Evolutionary conservation across 1,284 basidiomycete species (phyloP).

Genomic region (Ceratobasidium sp.): DNA sequence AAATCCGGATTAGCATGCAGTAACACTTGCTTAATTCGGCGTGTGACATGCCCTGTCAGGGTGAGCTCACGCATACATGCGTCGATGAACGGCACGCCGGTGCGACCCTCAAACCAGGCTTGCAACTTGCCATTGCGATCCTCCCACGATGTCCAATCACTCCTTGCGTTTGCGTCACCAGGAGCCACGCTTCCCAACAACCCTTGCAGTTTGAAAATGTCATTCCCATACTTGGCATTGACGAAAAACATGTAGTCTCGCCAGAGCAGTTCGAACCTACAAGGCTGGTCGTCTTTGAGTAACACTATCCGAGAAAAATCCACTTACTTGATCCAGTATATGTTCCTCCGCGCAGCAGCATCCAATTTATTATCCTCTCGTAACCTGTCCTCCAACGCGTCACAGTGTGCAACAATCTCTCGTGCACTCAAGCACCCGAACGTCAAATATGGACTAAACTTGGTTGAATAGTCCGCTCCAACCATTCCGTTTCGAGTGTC

Average conservation of each 20-base stretch:
- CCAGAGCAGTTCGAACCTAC: conserved; percentile 61
- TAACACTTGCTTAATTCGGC: conserved; percentile 17
- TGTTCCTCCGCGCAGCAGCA: conserved; percentile 51
- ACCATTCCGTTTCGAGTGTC: conserved; percentile 61
- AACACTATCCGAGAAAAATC: not conserved
- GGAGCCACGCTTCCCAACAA: conserved; percentile 42
- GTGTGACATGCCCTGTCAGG: not conserved
- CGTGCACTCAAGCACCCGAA: conserved; percentile 58
- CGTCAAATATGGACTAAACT: conserved; percentile 59
- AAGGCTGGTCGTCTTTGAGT: not conserved
- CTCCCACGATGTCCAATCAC: conserved; percentile 23
- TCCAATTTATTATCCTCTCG: conserved; percentile 44
- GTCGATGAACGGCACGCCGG: conserved; percentile 62
- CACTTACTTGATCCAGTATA: conserved; percentile 53
- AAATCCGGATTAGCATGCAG: conserved; percentile 46
- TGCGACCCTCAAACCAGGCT: conserved; percentile 57
- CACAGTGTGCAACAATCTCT: conserved; percentile 49
- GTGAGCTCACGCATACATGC: conserved; percentile 60
- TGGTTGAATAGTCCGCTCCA: conserved; percentile 60
- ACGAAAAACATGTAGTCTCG: conserved; percentile 61
- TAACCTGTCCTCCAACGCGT: conserved; percentile 45
- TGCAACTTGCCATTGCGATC: conserved; percentile 43
- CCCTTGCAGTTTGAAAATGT: conserved; percentile 45
- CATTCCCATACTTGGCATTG: conserved; percentile 47
- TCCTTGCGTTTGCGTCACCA: not conserved